Evolutionary conservation across 2,329 filamentous ascomycete species (phyloP).

Genomic region (Ceratocystis harringtonii): DNA sequence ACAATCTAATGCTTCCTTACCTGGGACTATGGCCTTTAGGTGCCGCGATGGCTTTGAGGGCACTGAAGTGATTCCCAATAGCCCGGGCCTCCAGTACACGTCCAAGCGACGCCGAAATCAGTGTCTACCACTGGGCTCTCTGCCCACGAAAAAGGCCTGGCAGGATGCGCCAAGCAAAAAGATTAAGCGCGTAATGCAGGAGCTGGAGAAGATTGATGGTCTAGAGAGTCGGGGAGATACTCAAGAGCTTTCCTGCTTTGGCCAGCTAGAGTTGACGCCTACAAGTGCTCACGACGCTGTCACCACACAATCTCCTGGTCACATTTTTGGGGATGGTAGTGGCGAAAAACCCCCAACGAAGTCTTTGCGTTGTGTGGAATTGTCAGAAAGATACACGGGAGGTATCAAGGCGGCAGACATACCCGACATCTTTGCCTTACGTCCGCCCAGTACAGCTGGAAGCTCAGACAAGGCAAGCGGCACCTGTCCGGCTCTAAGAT

Average conservation of each 20-base stretch:
- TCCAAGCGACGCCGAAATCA: constrained; percentile 12
- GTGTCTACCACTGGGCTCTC: constrained; percentile 2
- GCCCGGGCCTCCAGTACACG: constrained; percentile 12
- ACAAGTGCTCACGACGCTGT: not conserved
- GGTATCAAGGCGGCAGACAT: not conserved
- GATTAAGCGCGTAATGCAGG: not conserved
- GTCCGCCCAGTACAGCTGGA: not conserved
- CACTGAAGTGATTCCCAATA: constrained; percentile 13
- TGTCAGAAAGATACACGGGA: not conserved
- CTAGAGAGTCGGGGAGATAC: not conserved
- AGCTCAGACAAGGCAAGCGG: not conserved
- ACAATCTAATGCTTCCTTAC: not conserved
- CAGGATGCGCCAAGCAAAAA: not conserved
- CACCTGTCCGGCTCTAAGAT: not conserved
- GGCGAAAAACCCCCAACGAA: too few relatives aligned
- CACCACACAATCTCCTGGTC: not conserved
- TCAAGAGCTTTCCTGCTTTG: constrained; percentile 11
- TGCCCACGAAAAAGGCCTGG: constrained; percentile 9
- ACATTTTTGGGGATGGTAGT: not conserved
- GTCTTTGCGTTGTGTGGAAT: not conserved
- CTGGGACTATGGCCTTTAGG: constrained; percentile 1
- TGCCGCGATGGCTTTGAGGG: constrained; percentile 16
- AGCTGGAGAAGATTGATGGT: not conserved
- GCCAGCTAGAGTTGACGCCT: constrained; percentile 11
- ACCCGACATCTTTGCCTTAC: not conserved